phyloP scores from a whole-genome alignment of 2,329 filamentous ascomycete species.

The Cladosporium sphaerospermum region DNA sequence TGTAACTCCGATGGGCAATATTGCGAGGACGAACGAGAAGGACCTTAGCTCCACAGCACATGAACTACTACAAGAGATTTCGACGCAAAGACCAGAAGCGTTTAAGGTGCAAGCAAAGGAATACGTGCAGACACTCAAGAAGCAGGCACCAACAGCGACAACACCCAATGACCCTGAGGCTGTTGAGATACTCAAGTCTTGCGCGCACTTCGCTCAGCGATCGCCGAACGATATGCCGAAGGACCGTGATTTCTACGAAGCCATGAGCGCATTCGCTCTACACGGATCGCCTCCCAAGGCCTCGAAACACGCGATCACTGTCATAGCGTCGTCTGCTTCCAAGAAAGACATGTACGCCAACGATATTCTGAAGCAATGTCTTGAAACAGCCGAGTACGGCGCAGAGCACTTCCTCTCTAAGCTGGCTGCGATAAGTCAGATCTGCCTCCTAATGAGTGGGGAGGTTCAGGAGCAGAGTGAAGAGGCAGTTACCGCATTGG shows the following conservation, averaged over 20 bases:
- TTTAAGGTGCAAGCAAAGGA: constrained; percentile 91
- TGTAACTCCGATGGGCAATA: constrained; percentile 81
- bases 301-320: constrained; percentile 89
- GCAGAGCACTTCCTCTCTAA: constrained; percentile 68
- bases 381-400: constrained; percentile 68
- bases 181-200: constrained; percentile 91
- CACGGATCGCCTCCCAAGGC: constrained; percentile 75
- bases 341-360: constrained; percentile 79
- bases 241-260: constrained; percentile 73
- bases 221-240: constrained; percentile 77
- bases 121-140: constrained; percentile 77
- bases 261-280: constrained; percentile 75
- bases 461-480: constrained; percentile 63
- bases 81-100: constrained; percentile 77
- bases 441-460: constrained; percentile 68
- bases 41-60: constrained; percentile 74
- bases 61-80: constrained; percentile 87
- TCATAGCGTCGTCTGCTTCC: constrained; percentile 71
- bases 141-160: constrained; percentile 66
- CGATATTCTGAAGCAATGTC: constrained; percentile 70
- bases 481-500: constrained; percentile 72
- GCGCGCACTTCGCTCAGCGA: constrained; percentile 81
- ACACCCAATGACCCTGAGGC: constrained; percentile 64
- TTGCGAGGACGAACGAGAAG: constrained; percentile 75
- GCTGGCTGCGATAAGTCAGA: constrained; percentile 63